These are phyloP conservation scores for Rugosomyces carneus DNA, from an alignment of 1,284 basidiomycete species.

Conservation along the genomic window DNA sequence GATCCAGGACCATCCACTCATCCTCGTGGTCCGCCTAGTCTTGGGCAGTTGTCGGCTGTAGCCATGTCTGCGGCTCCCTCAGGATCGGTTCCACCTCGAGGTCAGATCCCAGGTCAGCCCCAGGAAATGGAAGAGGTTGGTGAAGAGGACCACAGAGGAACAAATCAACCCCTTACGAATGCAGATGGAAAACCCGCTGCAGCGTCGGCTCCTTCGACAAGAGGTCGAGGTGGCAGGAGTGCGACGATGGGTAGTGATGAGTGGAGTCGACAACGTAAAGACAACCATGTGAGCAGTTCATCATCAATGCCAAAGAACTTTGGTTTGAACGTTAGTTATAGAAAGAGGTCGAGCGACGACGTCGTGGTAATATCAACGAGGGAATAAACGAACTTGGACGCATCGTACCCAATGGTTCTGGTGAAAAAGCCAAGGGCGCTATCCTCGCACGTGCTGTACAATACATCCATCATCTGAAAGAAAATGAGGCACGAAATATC, in stretches of 20 bases:
- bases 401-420: conserved; percentile 83
- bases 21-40: conserved; percentile 61
- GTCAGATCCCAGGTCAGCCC: conserved; percentile 21
- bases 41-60: conserved; percentile 50
- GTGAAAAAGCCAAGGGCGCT: conserved; percentile 86
- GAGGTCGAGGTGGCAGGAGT: conserved; percentile 41
- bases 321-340: conserved; percentile 28
- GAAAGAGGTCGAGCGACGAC: conserved; percentile 96
- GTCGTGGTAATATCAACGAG: conserved; percentile 92
- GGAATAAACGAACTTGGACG: conserved; percentile 90
- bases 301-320: background rate
- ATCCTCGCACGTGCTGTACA: conserved; percentile 81
- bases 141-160: conserved; percentile 23
- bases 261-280: conserved; percentile 77
- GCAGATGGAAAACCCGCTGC: background rate
- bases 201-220: conserved; percentile 22
- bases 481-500: conserved; percentile 85
- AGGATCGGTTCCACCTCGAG: conserved; percentile 11
- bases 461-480: conserved; percentile 87
- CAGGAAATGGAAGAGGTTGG: conserved; percentile 31
- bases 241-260: conserved; percentile 68
- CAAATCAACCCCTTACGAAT: background rate
- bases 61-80: conserved; percentile 38
- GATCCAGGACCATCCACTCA: conserved; percentile 73
- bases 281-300: conserved; percentile 64